Conservation (phyloP, 768 basidiomycete genomes). For the Filobasidium wieringae region DNA sequence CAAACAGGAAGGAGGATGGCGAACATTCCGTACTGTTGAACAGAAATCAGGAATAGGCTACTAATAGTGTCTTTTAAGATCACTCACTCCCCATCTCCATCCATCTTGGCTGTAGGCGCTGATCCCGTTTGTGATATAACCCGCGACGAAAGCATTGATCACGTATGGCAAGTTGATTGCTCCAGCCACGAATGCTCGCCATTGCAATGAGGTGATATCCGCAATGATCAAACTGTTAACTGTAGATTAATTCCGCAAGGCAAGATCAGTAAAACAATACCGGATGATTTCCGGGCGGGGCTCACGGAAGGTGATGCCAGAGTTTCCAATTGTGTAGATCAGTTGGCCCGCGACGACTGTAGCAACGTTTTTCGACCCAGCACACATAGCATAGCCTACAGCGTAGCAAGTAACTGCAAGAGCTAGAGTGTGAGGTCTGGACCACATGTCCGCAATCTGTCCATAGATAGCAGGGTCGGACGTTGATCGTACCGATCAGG, state of each 20-base stretch:
- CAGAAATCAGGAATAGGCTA: not conserved
- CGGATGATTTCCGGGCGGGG: too few species aligned
- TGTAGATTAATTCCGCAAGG: not conserved
- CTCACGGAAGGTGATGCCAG: too few species aligned
- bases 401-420: not conserved
- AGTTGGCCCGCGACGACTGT: not conserved
- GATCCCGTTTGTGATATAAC: slow-evolving; percentile 27
- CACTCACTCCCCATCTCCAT: slow-evolving; percentile 37
- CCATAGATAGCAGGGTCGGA: too few species aligned
- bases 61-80: not conserved
- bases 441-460: not conserved
- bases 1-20: slow-evolving; percentile 30
- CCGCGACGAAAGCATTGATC: slow-evolving; percentile 30
- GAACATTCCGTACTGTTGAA: slow-evolving; percentile 29
- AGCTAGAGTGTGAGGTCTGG: not conserved
- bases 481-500: too few species aligned
- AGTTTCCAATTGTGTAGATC: not conserved
- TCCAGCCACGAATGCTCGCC: slow-evolving; percentile 31
- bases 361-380: not conserved
- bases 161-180: slow-evolving; percentile 28
- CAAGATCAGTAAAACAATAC: too few species aligned
- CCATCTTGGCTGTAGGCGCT: slow-evolving; percentile 12
- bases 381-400: not conserved
- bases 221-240: slow-evolving; percentile 24
- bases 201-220: slow-evolving; percentile 37